Percentiles rank a stretch among this genome's conserved stretches.
phyloP scores from a whole-genome alignment of 148 eudicot species.

The Camellia lanceoleosa region DNA sequence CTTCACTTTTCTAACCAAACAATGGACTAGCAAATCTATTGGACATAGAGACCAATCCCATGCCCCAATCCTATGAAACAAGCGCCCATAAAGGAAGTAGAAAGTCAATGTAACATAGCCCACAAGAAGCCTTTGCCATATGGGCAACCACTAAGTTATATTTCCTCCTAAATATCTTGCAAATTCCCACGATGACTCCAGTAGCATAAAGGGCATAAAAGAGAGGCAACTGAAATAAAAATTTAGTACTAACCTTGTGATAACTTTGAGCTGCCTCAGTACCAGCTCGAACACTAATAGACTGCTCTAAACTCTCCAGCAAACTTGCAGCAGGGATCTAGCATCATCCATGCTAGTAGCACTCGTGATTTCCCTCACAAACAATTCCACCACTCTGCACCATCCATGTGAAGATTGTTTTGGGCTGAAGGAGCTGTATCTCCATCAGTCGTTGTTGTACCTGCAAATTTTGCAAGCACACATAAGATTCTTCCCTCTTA shows the following conservation, averaged over 20 bases:
- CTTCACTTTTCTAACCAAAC: no score
- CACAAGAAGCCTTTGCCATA: not conserved
- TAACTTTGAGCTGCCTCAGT: slow-evolving; percentile 41
- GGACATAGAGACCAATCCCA: no score
- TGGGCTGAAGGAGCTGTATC: slow-evolving; percentile 32
- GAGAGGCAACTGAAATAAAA: not conserved
- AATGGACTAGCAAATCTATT: no score
- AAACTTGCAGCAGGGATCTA: slow-evolving; percentile 54
- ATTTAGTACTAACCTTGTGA: slow-evolving; percentile 43
- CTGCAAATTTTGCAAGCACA: slow-evolving; percentile 20
- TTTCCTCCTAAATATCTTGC: not conserved
- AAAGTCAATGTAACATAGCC: not conserved
- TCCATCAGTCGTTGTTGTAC: slow-evolving; percentile 29
- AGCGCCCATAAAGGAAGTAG: not conserved
- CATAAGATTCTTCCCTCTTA: not conserved
- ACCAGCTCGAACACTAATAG: slow-evolving; percentile 39
- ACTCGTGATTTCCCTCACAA: slow-evolving; percentile 65
- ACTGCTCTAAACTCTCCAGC: slow-evolving; percentile 62
- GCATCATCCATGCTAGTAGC: slow-evolving; percentile 75
- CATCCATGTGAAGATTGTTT: slow-evolving; percentile 47
- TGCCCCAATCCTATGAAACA: not conserved
- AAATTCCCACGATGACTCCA: slow-evolving; percentile 23
- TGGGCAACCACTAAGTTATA: not conserved
- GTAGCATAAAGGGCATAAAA: not conserved
- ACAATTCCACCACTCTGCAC: slow-evolving; percentile 72